A percentile compares a stretch with the other conserved stretches of the same genome.
These are phyloP conservation scores for Candida qinlingensis DNA, from an alignment of 805 yeast species.

Conservation along the genomic window DNA sequence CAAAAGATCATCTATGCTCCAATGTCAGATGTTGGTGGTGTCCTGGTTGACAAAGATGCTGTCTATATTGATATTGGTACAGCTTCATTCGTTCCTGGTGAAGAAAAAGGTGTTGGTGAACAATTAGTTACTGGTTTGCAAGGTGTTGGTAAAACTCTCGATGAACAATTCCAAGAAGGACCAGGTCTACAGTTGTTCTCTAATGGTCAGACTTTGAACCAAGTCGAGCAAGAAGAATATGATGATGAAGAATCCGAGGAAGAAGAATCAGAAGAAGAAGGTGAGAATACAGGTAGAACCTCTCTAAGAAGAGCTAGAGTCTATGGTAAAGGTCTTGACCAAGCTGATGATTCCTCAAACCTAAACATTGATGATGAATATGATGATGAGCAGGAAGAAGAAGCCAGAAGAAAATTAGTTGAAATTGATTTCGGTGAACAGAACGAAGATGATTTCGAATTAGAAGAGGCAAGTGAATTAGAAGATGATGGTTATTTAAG, in stretches of 20 bases:
- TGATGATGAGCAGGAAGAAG: constrained; percentile 29
- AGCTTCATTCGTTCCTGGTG: constrained; percentile 54
- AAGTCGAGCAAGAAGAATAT: constrained; percentile 36
- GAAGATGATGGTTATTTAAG: constrained; percentile 33
- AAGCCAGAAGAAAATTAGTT: constrained; percentile 37
- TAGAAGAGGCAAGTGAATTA: constrained; percentile 51
- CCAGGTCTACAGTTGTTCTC: constrained; percentile 76
- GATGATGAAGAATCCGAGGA: constrained; percentile 32
- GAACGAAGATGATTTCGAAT: constrained; percentile 30
- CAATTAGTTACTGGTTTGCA: constrained; percentile 79
- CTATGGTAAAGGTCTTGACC: constrained; percentile 47
- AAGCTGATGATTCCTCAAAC: constrained; percentile 41
- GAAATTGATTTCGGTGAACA: constrained; percentile 42
- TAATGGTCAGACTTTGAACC: constrained; percentile 46
- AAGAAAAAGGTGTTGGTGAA: constrained; percentile 81
- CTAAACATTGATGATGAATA: constrained; percentile 33
- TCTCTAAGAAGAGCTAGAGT: constrained; percentile 56
- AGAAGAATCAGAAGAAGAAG: constrained; percentile 27
- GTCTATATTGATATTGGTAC: constrained; percentile 72
- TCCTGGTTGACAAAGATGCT: constrained; percentile 93
- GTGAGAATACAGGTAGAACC: constrained; percentile 55
- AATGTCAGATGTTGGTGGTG: constrained; percentile 99
- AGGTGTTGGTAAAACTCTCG: constrained; percentile 54
- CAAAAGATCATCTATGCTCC: constrained; percentile 96
- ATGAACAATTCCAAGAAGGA: constrained; percentile 51